These are phyloP conservation scores for Aspergillus jensenii DNA, from an alignment of 2,329 filamentous ascomycete genomes.

Conservation along the genomic window DNA sequence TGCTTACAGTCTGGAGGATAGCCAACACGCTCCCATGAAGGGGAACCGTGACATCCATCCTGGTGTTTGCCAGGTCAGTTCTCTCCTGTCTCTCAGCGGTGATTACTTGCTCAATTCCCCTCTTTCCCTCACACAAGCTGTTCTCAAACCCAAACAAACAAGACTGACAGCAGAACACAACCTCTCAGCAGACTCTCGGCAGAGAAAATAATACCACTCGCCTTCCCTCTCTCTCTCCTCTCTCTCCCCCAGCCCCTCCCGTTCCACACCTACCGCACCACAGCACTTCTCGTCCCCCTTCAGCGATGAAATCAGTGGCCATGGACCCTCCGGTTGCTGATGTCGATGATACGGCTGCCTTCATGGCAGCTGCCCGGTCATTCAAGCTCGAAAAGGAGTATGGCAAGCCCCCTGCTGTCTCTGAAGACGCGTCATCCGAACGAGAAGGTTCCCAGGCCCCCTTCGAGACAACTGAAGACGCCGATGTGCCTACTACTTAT, in stretches of 20 bases:
- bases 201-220: slow-evolving; percentile 4
- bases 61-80: slow-evolving; percentile 46
- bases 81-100: background rate
- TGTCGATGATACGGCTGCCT: slow-evolving; percentile 28
- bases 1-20: slow-evolving; percentile 16
- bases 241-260: background rate
- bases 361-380: slow-evolving; percentile 27
- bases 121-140: background rate
- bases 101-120: background rate
- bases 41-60: slow-evolving; percentile 41
- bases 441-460: slow-evolving; percentile 1
- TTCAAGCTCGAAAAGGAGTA: slow-evolving; percentile 13
- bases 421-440: slow-evolving; percentile 8
- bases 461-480: background rate
- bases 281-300: background rate
- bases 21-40: slow-evolving; percentile 33
- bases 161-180: background rate
- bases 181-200: background rate
- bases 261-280: background rate
- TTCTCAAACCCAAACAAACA: background rate
- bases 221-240: background rate
- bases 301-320: background rate
- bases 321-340: slow-evolving; percentile 16
- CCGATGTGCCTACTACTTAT: background rate
- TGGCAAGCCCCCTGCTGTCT: background rate